phyloP scores from a whole-genome alignment of 2,329 filamentous ascomycete species.

The Canariomyces notabilis region DNA sequence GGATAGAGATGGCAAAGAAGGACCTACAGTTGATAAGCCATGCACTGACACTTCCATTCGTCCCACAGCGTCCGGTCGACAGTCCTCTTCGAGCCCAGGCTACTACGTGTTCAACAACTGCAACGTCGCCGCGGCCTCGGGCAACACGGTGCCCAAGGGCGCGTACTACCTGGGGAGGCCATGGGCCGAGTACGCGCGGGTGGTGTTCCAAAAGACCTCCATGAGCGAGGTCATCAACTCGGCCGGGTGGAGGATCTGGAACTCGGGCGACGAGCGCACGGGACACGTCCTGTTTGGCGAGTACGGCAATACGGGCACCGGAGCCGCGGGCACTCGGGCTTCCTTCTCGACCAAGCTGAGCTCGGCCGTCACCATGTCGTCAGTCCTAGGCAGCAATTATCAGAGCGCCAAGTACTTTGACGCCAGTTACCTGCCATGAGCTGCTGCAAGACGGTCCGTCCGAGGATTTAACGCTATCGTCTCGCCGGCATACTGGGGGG shows the following conservation, averaged over 20 bases:
- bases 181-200: conserved; percentile 42
- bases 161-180: conserved; percentile 46
- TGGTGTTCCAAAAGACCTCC: conserved; percentile 44
- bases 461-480: no score
- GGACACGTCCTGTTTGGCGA: conserved; percentile 52
- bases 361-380: conserved; percentile 31
- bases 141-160: conserved; percentile 34
- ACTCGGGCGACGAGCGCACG: conserved; percentile 42
- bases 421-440: conserved; percentile 25
- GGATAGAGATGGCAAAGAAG: no score
- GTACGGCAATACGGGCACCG: conserved; percentile 54
- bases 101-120: conserved; percentile 45
- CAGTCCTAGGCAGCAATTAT: conserved; percentile 28
- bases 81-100: conserved; percentile 31
- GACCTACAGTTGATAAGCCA: no score
- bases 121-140: conserved; percentile 36
- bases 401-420: conserved; percentile 27
- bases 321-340: conserved; percentile 49
- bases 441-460: neutral
- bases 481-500: no score
- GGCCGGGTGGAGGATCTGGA: conserved; percentile 56
- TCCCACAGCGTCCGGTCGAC: conserved; percentile 41
- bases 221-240: conserved; percentile 53
- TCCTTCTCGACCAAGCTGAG: conserved; percentile 35
- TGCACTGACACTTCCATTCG: no score